phyloP scores from a whole-genome alignment of 345 rosid species.

The Salix viminalis region DNA sequence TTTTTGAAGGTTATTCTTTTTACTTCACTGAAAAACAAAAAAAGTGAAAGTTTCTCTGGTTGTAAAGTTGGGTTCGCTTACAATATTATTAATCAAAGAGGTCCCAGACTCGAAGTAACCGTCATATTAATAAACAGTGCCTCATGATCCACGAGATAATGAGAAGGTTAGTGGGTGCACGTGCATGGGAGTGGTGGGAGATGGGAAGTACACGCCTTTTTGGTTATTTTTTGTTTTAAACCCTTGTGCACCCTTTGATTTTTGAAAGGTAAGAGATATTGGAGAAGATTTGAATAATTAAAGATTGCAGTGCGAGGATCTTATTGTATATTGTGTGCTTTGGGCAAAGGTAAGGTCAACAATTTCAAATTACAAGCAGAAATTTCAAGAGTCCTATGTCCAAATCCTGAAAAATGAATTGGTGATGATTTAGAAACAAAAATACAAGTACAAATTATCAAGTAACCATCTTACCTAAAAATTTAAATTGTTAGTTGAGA shows the following conservation, averaged over 20 bases:
- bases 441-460: too few species aligned
- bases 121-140: slow-evolving; percentile 11
- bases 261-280: not conserved
- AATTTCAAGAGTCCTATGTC: too few species aligned
- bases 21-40: not conserved
- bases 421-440: too few species aligned
- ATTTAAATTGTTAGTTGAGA: too few species aligned
- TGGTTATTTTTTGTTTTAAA: too few species aligned
- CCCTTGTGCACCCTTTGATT: not conserved
- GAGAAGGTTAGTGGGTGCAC: slow-evolving; percentile 16
- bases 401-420: too few species aligned
- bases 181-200: not conserved
- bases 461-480: fast-evolving
- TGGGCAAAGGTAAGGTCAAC: too few species aligned
- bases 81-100: not conserved
- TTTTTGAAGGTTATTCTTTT: not conserved
- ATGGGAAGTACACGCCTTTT: not conserved
- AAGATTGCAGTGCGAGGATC: too few species aligned
- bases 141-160: slow-evolving; percentile 3
- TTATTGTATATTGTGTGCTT: too few species aligned
- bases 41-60: not conserved
- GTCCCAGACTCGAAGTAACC: too few species aligned
- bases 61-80: slow-evolving; percentile 12
- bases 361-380: too few species aligned
- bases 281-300: not conserved